Evolutionary conservation across 805 yeast genomes (phyloP).

Genomic region (Barnettozyma vustinii): DNA sequence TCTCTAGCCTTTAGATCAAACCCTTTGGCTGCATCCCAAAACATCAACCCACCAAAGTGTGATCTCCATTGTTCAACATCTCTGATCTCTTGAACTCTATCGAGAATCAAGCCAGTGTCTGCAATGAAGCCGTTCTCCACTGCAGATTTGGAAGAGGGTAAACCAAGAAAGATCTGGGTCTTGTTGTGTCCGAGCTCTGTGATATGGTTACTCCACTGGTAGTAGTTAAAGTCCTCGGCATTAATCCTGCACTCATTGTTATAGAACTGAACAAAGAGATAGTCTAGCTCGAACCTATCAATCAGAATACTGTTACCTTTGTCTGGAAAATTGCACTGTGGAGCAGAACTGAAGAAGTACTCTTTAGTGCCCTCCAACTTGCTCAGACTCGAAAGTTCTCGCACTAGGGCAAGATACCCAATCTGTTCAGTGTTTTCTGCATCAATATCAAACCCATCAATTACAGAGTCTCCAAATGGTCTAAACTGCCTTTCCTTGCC

Average conservation of each 20-base stretch:
- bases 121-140: conserved; percentile 55
- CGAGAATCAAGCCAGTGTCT: conserved; percentile 30
- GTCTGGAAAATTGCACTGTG: conserved; percentile 76
- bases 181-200: conserved; percentile 30
- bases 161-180: conserved; percentile 54
- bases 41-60: conserved; percentile 76
- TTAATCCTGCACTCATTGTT: conserved; percentile 54
- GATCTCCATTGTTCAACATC: conserved; percentile 3
- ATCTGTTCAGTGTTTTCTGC: conserved; percentile 58
- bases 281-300: conserved; percentile 52
- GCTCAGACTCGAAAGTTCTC: conserved; percentile 36
- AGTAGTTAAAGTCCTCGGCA: conserved; percentile 41
- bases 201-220: conserved; percentile 38
- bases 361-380: conserved; percentile 39
- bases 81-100: conserved; percentile 23
- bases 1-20: conserved; percentile 34
- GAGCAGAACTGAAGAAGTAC: conserved; percentile 70
- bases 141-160: conserved; percentile 48
- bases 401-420: conserved; percentile 66
- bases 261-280: conserved; percentile 70
- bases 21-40: conserved; percentile 90
- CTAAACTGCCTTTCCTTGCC: conserved; percentile 38
- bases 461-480: conserved; percentile 64
- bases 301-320: conserved; percentile 43
- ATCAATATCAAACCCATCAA: conserved; percentile 94